Evolutionary conservation across 768 basidiomycete genomes (phyloP).

Genomic region (Trametes punicea): DNA sequence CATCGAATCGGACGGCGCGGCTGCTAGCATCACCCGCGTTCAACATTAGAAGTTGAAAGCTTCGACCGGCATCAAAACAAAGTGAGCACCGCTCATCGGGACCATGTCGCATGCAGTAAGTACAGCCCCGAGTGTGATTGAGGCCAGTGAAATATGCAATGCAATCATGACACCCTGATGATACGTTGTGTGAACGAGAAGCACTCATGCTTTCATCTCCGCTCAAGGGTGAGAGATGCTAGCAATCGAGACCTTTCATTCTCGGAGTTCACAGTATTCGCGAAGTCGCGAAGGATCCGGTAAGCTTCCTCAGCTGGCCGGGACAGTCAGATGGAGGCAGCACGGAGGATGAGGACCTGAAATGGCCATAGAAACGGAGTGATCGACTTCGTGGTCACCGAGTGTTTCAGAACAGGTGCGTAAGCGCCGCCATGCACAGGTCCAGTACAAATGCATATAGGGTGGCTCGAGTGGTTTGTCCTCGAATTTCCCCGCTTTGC

Average conservation of each 20-base stretch:
- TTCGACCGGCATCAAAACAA: no score
- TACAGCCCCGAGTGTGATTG: conserved; percentile 2
- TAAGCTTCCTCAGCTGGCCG: background rate
- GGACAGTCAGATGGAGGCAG: background rate
- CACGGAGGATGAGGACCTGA: background rate
- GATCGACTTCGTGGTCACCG: conserved; percentile 5
- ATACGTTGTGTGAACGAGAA: background rate
- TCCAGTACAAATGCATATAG: background rate
- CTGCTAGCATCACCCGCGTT: background rate
- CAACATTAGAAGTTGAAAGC: background rate
- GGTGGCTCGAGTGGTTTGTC: background rate
- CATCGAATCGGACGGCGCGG: no score
- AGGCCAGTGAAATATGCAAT: background rate
- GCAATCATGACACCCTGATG: background rate
- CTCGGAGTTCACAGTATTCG: background rate
- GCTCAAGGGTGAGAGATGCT: background rate
- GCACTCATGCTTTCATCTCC: background rate
- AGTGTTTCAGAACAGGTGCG: conserved; percentile 15
- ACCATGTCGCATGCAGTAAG: no score
- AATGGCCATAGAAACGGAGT: conserved; percentile 10
- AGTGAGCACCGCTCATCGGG: no score
- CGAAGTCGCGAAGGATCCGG: background rate
- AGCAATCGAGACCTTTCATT: background rate
- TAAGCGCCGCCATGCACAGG: conserved; percentile 17
- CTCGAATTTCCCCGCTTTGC: conserved; percentile 18